Evolutionary conservation across 768 basidiomycete species (phyloP), one percentile per base, ranked within the genome.

Genomic region (Pholiota microspora): DNA sequence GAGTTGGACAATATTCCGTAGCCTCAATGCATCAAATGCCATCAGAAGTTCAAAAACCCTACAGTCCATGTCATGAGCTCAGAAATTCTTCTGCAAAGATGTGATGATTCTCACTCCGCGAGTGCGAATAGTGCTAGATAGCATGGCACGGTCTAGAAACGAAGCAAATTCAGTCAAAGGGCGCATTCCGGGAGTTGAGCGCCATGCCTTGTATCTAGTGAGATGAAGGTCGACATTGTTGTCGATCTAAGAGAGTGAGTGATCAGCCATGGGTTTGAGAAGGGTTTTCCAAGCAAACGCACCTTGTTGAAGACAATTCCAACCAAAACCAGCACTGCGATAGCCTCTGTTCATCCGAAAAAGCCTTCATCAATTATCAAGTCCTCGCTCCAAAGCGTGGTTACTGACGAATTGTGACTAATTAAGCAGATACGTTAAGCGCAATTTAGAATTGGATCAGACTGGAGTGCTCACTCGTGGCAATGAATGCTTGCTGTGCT

Each of bases 111-210:
- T 48, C 66, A 92, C 91, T 89, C 90, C 53, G 88, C 92, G 8
- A 94, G 74, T 23, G 85, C 84, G 67, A 92, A 94, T 6, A 94
- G 75, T 2, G 89, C 89, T 4, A 94, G 82, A 67, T 92, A 94
- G 69, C 91, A 92, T 57, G 90, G 86, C 50, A 92, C 67, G 10
- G 91, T 92, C 86, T 90, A 47, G 16, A 49, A 15, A 31, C 8
- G n/a, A 36, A 16, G n/a, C 18, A 36, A 3, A 8, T 16, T 36
- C 35, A 16, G 18, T 36, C 18, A 18, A 16, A 36, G 35, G 35
- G 1, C n/a, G 13, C 7, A 16, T 36, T 23, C 10, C 23, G 6
- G 31, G 23, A 9, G 18, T 31, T n/a, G 32, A 13, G 9, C 34
- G 10, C 16, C 57, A 21, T 58, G 82, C 88, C 72, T 86, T 88